Evolutionary conservation across 331 rosid species (phyloP).

Genomic region (Dryas integrifolia): DNA sequence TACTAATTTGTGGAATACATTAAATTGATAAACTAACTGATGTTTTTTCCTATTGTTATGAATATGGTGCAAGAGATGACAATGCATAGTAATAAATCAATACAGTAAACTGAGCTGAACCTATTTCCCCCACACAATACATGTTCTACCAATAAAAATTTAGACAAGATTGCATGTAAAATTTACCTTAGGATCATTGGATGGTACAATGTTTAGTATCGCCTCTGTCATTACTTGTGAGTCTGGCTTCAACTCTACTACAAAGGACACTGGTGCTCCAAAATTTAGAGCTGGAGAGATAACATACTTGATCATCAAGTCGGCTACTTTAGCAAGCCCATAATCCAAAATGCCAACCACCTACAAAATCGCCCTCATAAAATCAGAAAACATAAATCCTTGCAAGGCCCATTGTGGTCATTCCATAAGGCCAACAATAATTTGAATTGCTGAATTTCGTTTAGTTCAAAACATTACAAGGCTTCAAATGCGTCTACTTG

Average conservation of each 20-base stretch:
- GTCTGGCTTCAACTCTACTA: constrained; percentile 49
- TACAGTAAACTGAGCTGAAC: background rate
- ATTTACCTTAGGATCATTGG: constrained; percentile 51
- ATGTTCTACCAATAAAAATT: background rate
- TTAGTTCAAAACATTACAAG: background rate
- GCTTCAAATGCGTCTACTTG: background rate
- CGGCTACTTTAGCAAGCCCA: constrained; percentile 88
- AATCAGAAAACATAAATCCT: constrained; percentile 17
- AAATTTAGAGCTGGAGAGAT: constrained; percentile 54
- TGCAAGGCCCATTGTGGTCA: background rate
- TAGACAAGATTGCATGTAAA: constrained; percentile 7
- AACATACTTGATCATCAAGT: constrained; percentile 69
- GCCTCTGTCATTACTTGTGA: constrained; percentile 34
- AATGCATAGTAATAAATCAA: background rate
- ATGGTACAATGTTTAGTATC: constrained; percentile 54
- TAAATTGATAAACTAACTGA: constrained; percentile 2
- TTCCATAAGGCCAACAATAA: background rate
- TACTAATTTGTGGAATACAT: background rate
- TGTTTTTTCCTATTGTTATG: background rate
- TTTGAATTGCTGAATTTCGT: background rate
- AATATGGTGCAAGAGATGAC: background rate
- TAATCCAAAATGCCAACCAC: constrained; percentile 78
- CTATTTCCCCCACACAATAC: background rate
- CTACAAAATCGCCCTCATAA: constrained; percentile 34
- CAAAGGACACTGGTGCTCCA: constrained; percentile 47